Percentiles rank a stretch among this genome's conserved stretches.
Evolutionary conservation across 2,329 filamentous ascomycete genomes (phyloP).

Genomic region (Chaetomium olivaceum): DNA sequence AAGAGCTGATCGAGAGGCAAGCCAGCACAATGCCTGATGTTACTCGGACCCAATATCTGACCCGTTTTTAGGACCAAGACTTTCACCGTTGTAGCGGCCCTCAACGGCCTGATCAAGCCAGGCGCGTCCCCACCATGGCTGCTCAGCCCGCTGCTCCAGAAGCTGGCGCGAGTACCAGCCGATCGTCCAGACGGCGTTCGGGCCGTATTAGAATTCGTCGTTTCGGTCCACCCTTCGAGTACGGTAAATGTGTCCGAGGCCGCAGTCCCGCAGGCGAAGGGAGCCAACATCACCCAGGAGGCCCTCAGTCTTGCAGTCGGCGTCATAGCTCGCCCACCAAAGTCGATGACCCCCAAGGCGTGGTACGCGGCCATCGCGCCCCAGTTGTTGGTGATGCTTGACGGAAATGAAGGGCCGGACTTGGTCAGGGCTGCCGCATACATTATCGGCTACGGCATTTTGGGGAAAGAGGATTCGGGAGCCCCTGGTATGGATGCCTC

Average conservation of each 20-base stretch:
- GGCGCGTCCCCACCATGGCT: slow-evolving; percentile 60
- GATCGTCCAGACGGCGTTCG: slow-evolving; percentile 62
- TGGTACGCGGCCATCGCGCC: slow-evolving; percentile 64
- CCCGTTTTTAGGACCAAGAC: slow-evolving; percentile 47
- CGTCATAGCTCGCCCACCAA: slow-evolving; percentile 61
- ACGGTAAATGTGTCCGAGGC: slow-evolving; percentile 44
- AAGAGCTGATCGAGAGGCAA: slow-evolving; percentile 53
- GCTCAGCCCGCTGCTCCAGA: slow-evolving; percentile 55
- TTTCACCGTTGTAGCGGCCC: slow-evolving; percentile 54
- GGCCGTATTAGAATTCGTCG: slow-evolving; percentile 69
- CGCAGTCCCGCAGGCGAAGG: slow-evolving; percentile 52
- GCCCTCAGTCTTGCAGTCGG: slow-evolving; percentile 64
- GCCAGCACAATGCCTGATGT: slow-evolving; percentile 20
- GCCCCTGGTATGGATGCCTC: slow-evolving; percentile 57
- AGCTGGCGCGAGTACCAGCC: slow-evolving; percentile 62
- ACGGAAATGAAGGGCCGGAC: slow-evolving; percentile 59
- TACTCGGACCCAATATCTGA: slow-evolving; percentile 24
- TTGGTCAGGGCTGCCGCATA: slow-evolving; percentile 61
- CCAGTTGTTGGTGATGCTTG: slow-evolving; percentile 62
- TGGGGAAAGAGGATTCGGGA: slow-evolving; percentile 64
- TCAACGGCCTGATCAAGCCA: slow-evolving; percentile 66
- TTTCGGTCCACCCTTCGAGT: slow-evolving; percentile 64
- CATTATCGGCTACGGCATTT: slow-evolving; percentile 65
- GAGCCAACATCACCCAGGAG: slow-evolving; percentile 67
- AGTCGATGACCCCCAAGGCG: slow-evolving; percentile 51